Conservation (phyloP, 257 asterid species). For the Marsdenia floribunda region DNA sequence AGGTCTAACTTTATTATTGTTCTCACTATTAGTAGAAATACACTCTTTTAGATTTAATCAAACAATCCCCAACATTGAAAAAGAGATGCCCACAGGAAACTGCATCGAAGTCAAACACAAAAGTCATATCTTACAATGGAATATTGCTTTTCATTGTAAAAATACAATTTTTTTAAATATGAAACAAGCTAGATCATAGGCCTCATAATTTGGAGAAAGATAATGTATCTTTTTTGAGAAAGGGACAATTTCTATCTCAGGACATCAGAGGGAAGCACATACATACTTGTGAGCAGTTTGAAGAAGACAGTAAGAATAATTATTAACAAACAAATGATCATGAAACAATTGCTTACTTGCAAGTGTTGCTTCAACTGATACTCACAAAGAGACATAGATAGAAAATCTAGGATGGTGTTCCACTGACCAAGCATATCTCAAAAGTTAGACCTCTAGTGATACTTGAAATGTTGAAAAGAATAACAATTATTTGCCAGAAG, state of each 20-base stretch:
- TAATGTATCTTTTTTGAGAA: not conserved
- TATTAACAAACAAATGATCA: not conserved
- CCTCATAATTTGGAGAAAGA: not conserved
- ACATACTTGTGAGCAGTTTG: not conserved
- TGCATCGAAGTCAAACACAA: not conserved
- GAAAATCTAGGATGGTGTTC: not conserved
- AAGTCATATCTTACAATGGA: not conserved
- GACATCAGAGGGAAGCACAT: not conserved
- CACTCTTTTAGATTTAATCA: no score
- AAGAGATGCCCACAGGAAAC: not conserved
- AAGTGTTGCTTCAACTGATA: not conserved
- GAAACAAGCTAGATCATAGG: not conserved
- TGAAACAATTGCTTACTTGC: not conserved
- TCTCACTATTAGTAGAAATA: not conserved
- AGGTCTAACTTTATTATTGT: not conserved
- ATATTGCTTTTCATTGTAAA: not conserved
- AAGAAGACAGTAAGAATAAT: not conserved
- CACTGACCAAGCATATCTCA: not conserved
- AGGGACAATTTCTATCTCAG: not conserved
- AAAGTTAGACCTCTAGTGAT: not conserved
- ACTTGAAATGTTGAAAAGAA: not conserved
- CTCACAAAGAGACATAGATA: not conserved
- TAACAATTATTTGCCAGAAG: not conserved
- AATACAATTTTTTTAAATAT: not conserved
- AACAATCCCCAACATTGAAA: not conserved